Evolutionary conservation across 2,329 filamentous ascomycete genomes (phyloP).

Genomic region (Colletotrichum sp.): DNA sequence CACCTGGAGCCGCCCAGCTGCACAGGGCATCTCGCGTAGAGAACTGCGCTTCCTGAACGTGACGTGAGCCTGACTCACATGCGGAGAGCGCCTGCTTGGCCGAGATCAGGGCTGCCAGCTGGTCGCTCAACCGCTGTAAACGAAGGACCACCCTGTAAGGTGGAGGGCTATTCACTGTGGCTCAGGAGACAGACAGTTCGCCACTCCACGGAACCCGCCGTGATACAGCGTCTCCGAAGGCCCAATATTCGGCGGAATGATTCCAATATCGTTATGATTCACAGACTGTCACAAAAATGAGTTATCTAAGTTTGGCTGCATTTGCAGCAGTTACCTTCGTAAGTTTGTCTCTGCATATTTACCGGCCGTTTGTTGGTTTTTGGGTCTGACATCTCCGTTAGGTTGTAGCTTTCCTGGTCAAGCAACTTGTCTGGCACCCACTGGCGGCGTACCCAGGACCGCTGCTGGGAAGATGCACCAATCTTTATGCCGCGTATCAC

Average conservation of each 20-base stretch:
- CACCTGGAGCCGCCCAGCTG: not conserved
- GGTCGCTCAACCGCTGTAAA: not conserved
- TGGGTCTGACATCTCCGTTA: not conserved
- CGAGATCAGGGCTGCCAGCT: not conserved
- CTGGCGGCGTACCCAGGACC: not conserved
- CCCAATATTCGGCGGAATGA: not conserved
- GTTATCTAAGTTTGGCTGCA: not conserved
- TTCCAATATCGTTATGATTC: not conserved
- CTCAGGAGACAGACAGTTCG: not conserved
- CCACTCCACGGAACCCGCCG: not conserved
- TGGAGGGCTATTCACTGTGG: not conserved
- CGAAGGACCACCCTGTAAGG: not conserved
- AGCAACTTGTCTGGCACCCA: slow-evolving; percentile 3
- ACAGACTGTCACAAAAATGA: not conserved
- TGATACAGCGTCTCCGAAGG: not conserved
- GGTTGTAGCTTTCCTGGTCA: not conserved
- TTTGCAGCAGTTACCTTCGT: not conserved
- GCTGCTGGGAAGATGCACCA: not conserved
- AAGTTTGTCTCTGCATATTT: not conserved
- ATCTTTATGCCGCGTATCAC: slow-evolving; percentile 32
- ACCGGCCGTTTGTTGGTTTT: not conserved
- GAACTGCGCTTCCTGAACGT: not conserved
- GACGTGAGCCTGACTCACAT: slow-evolving; percentile 11
- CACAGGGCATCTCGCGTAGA: not conserved
- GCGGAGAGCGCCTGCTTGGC: not conserved